Evolutionary conservation across 352 stramenopile genomes (phyloP).

Genomic region (Phytophthora cajani): DNA sequence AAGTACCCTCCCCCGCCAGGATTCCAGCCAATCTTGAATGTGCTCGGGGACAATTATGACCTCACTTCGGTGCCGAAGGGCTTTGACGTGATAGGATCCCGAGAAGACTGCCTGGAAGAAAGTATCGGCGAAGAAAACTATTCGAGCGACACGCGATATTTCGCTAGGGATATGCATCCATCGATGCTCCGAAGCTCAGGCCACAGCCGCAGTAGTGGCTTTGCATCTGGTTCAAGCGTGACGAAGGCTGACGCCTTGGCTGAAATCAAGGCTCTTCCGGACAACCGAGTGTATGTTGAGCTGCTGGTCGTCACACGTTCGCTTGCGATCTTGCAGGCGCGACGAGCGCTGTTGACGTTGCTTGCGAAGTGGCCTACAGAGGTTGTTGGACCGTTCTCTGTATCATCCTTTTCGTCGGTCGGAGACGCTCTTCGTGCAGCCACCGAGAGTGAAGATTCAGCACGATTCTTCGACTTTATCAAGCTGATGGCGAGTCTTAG

Average conservation of each 20-base stretch:
- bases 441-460: constrained; percentile 43
- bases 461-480: constrained; percentile 83
- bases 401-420: constrained; percentile 53
- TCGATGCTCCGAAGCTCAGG: constrained; percentile 68
- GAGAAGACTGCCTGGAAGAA: constrained; percentile 88
- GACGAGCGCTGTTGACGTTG: constrained; percentile 75
- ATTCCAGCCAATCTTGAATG: constrained; percentile 84
- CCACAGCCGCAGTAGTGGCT: constrained; percentile 54
- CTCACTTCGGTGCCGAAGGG: constrained; percentile 65
- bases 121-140: constrained; percentile 87
- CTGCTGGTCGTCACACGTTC: constrained; percentile 77
- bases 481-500: constrained; percentile 83
- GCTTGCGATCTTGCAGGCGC: constrained; percentile 83
- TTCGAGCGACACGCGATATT: constrained; percentile 78
- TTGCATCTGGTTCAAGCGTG: constrained; percentile 44
- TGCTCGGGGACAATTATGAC: constrained; percentile 52
- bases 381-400: constrained; percentile 61
- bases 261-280: constrained; percentile 81
- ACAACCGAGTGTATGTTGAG: constrained; percentile 82
- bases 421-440: constrained; percentile 1
- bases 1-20: constrained; percentile 76
- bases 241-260: constrained; percentile 74
- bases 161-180: constrained; percentile 75
- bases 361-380: constrained; percentile 78
- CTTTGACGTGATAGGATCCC: constrained; percentile 78